These are phyloP conservation scores for Trichoderma virens DNA, from an alignment of 495 filamentous ascomycete genomes.

Conservation along the genomic window DNA sequence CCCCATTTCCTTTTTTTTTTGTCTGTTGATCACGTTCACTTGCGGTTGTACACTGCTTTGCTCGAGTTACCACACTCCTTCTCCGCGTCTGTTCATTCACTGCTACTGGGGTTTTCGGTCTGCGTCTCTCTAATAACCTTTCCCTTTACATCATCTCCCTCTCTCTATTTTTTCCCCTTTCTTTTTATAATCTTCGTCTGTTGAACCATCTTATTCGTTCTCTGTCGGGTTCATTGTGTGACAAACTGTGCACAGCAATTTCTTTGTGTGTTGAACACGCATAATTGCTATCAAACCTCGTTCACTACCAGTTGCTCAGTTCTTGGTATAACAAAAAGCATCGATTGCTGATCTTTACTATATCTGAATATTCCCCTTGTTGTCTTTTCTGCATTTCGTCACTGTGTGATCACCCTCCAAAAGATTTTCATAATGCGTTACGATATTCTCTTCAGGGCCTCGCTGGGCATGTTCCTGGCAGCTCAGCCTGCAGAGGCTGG, in stretches of 20 bases:
- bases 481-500: slow-evolving; percentile 1
- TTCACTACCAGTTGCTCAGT: not conserved
- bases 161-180: not conserved
- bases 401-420: not conserved
- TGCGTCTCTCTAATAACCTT: not conserved
- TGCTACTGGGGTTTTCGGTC: not conserved
- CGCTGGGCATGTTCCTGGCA: not conserved
- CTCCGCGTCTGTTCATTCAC: slow-evolving; percentile 12
- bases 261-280: slow-evolving; percentile 8
- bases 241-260: not conserved
- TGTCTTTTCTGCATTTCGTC: not conserved
- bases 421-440: not conserved
- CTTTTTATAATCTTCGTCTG: not conserved
- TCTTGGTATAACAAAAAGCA: not conserved
- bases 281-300: not conserved
- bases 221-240: not conserved
- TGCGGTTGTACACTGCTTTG: not conserved
- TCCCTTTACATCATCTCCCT: not conserved
- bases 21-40: not conserved
- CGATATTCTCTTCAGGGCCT: not conserved
- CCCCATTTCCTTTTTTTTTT: not conserved
- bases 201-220: too few relatives aligned
- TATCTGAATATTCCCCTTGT: not conserved
- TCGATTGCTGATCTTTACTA: not conserved
- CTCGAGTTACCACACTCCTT: not conserved